Evolutionary conservation across 257 asterid genomes (phyloP).

Genomic region (Voacanga thouarsii): DNA sequence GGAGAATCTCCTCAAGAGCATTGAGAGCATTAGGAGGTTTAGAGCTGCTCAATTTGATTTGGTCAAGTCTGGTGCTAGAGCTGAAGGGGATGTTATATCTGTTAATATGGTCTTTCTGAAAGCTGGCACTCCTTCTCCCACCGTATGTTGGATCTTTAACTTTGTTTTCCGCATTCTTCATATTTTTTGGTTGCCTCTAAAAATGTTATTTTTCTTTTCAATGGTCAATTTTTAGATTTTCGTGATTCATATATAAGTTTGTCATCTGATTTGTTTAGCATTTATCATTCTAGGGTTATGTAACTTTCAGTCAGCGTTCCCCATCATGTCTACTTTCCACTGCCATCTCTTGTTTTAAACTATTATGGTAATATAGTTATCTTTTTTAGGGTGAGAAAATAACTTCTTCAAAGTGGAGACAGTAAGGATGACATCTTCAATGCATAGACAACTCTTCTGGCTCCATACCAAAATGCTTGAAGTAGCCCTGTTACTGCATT

Average conservation of each 20-base stretch:
- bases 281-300: not conserved
- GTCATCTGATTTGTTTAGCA: not conserved
- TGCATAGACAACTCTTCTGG: not conserved
- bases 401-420: not conserved
- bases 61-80: constrained; percentile 68
- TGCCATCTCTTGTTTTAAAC: not conserved
- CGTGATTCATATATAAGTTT: not conserved
- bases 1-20: constrained; percentile 87
- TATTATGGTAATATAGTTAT: not conserved
- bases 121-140: constrained; percentile 91
- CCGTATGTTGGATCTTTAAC: constrained; percentile 36
- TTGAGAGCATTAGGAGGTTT: constrained; percentile 76
- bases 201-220: not conserved
- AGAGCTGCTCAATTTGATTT: constrained; percentile 84
- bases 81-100: constrained; percentile 89
- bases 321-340: not conserved
- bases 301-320: not conserved
- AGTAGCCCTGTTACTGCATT: not conserved
- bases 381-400: not conserved
- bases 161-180: not conserved
- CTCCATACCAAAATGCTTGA: not conserved
- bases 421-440: not conserved
- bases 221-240: not conserved
- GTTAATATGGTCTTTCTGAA: constrained; percentile 89
- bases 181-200: not conserved